A percentile compares a stretch with the other conserved stretches of the same genome.
Conservation (phyloP, 805 yeast genomes). For the Groenewaldozyma tartarivorans region DNA sequence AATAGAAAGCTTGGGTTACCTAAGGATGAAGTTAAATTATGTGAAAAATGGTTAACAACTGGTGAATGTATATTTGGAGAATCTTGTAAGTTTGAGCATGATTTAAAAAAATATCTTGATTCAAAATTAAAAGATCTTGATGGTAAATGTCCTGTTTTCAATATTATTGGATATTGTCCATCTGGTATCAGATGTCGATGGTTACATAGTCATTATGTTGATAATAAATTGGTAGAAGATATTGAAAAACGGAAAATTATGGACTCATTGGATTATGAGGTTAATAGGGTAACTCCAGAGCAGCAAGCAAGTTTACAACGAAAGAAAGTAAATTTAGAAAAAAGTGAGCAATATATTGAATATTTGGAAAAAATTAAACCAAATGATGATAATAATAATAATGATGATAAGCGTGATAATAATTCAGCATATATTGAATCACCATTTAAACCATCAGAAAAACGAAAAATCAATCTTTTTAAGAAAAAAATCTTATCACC, state of each 20-base stretch:
- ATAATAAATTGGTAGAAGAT: constrained; percentile 35
- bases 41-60: constrained; percentile 39
- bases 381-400: constrained; percentile 3
- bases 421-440: constrained; percentile 59
- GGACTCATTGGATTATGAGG: constrained; percentile 39
- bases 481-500: constrained; percentile 88
- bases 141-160: constrained; percentile 78
- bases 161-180: constrained; percentile 81
- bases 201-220: constrained; percentile 57
- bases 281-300: constrained; percentile 49
- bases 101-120: constrained; percentile 51
- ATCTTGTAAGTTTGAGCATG: constrained; percentile 70
- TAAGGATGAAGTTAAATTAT: constrained; percentile 54
- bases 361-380: constrained; percentile 44
- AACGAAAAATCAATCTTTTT: constrained; percentile 58
- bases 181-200: constrained; percentile 90
- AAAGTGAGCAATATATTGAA: constrained; percentile 48
- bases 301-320: constrained; percentile 44
- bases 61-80: constrained; percentile 51
- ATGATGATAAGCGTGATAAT: constrained; percentile 14
- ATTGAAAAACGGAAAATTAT: constrained; percentile 30
- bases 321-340: constrained; percentile 49
- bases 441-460: constrained; percentile 68
- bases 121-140: constrained; percentile 63
- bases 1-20: constrained; percentile 64